A percentile compares a stretch with the other conserved stretches of the same genome.
Evolutionary conservation across 176 grass and related monocot genomes (phyloP).

Genomic region (Elaeis guineensis): DNA sequence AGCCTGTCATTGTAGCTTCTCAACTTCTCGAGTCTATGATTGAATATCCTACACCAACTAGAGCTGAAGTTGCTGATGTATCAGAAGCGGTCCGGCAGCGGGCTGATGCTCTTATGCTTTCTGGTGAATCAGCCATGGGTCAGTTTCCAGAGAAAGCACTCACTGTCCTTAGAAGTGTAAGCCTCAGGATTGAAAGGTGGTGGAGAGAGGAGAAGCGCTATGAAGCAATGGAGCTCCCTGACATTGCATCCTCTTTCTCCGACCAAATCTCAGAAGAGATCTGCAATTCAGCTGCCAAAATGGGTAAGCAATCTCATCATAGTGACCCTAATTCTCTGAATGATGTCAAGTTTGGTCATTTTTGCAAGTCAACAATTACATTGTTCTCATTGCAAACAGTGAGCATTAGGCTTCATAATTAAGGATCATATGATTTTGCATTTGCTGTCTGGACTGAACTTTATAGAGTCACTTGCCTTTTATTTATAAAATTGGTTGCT

Average conservation of each 20-base stretch:
- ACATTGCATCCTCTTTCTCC: slow-evolving; percentile 73
- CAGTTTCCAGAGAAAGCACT: slow-evolving; percentile 85
- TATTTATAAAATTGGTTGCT: no score
- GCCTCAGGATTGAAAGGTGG: slow-evolving; percentile 86
- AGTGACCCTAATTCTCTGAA: no score
- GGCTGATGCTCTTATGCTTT: slow-evolving; percentile 91
- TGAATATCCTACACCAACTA: slow-evolving; percentile 84
- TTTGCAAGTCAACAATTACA: no score
- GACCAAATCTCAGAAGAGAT: slow-evolving; percentile 89
- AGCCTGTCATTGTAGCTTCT: slow-evolving; percentile 92
- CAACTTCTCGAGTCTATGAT: slow-evolving; percentile 98
- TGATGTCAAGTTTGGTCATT: no score
- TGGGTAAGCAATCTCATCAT: slow-evolving; percentile 38
- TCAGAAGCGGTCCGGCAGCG: slow-evolving; percentile 90
- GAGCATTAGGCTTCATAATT: no score
- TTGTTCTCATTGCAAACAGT: no score
- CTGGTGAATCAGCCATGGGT: slow-evolving; percentile 98
- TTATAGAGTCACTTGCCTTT: no score
- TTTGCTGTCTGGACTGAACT: no score
- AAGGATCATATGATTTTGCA: no score
- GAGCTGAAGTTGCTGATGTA: slow-evolving; percentile 93
- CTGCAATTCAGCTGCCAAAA: slow-evolving; percentile 96
- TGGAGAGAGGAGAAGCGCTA: slow-evolving; percentile 90
- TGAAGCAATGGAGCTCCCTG: slow-evolving; percentile 59
- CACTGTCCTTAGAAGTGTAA: slow-evolving; percentile 76